Evolutionary conservation across 176 grass and related monocot species (phyloP).

Genomic region (Leersia perrieri): DNA sequence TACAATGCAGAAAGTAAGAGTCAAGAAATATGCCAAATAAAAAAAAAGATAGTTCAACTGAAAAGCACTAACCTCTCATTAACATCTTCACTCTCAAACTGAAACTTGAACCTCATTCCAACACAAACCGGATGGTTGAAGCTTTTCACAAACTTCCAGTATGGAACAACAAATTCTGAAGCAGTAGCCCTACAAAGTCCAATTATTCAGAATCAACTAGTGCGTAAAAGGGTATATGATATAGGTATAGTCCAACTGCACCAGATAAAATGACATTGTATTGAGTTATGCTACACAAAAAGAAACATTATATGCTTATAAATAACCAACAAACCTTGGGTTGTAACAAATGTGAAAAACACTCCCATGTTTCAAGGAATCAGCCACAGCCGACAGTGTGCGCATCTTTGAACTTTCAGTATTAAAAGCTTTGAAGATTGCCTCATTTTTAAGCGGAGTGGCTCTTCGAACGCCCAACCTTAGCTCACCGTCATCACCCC

Average conservation of each 20-base stretch:
- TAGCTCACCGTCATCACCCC: constrained; percentile 81
- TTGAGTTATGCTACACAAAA: not conserved
- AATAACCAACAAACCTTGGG: constrained; percentile 60
- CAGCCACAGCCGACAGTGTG: constrained; percentile 44
- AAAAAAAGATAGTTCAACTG: not conserved
- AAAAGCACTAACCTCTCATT: constrained; percentile 59
- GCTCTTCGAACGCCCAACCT: constrained; percentile 85
- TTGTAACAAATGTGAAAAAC: constrained; percentile 85
- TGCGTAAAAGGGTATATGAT: not conserved
- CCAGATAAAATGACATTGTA: not conserved
- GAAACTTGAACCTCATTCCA: constrained; percentile 89
- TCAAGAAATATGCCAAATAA: not conserved
- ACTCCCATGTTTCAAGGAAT: constrained; percentile 55
- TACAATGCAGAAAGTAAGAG: constrained; percentile 37
- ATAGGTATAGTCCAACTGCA: not conserved
- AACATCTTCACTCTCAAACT: constrained; percentile 75
- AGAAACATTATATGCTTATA: not conserved
- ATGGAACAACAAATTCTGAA: constrained; percentile 84
- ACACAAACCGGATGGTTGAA: constrained; percentile 55
- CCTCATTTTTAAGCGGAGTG: constrained; percentile 74
- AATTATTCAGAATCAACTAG: constrained; percentile 2
- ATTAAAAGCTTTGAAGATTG: constrained; percentile 43
- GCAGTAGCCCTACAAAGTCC: constrained; percentile 46
- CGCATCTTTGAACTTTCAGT: constrained; percentile 30
- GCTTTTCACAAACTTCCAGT: constrained; percentile 72